Conservation (phyloP, 805 yeast species). For the Teunomyces gatunensis region DNA sequence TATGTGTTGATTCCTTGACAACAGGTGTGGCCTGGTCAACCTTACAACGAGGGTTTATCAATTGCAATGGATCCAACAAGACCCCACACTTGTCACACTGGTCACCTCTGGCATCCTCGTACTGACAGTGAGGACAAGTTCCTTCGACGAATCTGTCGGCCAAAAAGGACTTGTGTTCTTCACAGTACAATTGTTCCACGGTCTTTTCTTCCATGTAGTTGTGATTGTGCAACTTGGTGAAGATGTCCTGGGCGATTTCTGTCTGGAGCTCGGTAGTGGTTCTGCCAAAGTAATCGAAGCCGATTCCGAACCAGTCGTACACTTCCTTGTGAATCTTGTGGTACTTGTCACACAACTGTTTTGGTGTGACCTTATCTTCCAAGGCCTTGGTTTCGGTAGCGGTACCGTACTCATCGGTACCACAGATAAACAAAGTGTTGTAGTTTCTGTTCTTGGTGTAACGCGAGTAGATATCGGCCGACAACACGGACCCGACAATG, state of each 20-base stretch:
- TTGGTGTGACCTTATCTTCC: conserved; percentile 88
- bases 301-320: conserved; percentile 96
- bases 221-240: conserved; percentile 70
- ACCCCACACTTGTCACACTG: conserved; percentile 97
- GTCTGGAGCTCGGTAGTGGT: conserved; percentile 92
- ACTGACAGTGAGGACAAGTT: conserved; percentile 90
- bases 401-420: conserved; percentile 99
- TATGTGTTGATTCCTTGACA: conserved; percentile 77
- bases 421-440: conserved; percentile 85
- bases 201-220: conserved; percentile 82
- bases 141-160: conserved; percentile 99
- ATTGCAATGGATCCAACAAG: conserved; percentile 86
- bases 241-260: conserved; percentile 92
- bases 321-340: conserved; percentile 82
- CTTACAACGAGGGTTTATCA: conserved; percentile 94
- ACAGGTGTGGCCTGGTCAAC: conserved; percentile 81
- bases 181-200: conserved; percentile 88
- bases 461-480: conserved; percentile 92
- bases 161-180: conserved; percentile 81
- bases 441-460: conserved; percentile 86
- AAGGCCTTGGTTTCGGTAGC: conserved; percentile 98
- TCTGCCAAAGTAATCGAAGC: conserved; percentile 93
- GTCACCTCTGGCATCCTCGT: conserved; percentile 98
- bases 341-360: conserved; percentile 87
- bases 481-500: conserved; percentile 89